Conservation (phyloP, 1,139 yeast genomes). For the Candida buenavistaensis region DNA sequence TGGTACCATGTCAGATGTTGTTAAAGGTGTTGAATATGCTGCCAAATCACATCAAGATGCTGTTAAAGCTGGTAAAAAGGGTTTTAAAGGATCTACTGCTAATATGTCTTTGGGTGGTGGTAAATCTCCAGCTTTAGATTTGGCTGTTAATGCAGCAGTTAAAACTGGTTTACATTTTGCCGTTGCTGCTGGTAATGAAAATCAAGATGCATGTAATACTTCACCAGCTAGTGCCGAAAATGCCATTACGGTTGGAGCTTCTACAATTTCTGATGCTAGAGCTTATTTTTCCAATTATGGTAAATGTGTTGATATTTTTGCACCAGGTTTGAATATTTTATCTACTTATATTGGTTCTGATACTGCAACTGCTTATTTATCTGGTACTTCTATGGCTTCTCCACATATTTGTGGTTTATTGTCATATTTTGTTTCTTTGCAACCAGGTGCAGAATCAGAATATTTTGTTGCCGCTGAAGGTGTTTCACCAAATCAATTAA, state of each 20-base stretch:
- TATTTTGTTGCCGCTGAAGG: constrained; percentile 47
- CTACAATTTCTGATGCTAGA: constrained; percentile 35
- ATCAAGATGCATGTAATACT: constrained; percentile 41
- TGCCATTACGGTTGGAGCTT: constrained; percentile 48
- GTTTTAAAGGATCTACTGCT: constrained; percentile 46
- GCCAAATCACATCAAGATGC: constrained; percentile 37
- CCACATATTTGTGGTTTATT: constrained; percentile 46
- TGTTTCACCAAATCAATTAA: constrained; percentile 33
- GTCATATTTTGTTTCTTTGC: constrained; percentile 41
- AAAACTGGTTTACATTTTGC: constrained; percentile 44
- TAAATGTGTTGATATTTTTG: constrained; percentile 45
- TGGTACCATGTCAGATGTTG: constrained; percentile 43
- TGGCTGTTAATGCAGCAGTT: constrained; percentile 44
- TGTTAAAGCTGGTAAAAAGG: constrained; percentile 28
- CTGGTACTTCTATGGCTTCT: constrained; percentile 49
- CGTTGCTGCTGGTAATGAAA: constrained; percentile 49
- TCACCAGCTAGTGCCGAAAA: constrained; percentile 46
- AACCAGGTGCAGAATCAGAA: constrained; percentile 40
- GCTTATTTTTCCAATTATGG: constrained; percentile 48
- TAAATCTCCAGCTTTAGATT: constrained; percentile 39
- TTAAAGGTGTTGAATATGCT: constrained; percentile 45
- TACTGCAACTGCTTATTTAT: constrained; percentile 33
- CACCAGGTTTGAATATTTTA: constrained; percentile 44
- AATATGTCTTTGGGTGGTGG: constrained; percentile 50
- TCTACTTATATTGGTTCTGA: constrained; percentile 42